phyloP scores from a whole-genome alignment of 2,329 filamentous ascomycete species.

The Paradendryphiella salina region DNA sequence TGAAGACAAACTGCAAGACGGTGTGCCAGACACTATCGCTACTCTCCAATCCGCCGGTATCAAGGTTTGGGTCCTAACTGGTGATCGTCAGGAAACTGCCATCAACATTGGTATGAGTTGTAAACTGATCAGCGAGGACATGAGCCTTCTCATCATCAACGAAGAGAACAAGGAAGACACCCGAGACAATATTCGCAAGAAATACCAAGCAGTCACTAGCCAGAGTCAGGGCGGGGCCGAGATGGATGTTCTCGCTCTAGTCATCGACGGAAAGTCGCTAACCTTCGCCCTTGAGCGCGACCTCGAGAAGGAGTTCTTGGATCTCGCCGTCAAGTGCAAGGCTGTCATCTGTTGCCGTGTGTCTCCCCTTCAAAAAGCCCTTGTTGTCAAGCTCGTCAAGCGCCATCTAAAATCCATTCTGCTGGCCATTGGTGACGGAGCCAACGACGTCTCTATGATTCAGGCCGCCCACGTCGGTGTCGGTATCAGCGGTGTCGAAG shows the following conservation, averaged over 20 bases:
- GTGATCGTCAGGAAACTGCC: slow-evolving; percentile 95
- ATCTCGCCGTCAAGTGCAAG: slow-evolving; percentile 93
- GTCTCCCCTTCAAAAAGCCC: slow-evolving; percentile 91
- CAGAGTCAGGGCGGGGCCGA: slow-evolving; percentile 78
- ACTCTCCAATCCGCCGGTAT: slow-evolving; percentile 95
- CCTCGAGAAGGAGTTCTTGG: slow-evolving; percentile 88
- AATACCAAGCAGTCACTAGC: slow-evolving; percentile 83
- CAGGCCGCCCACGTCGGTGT: slow-evolving; percentile 97
- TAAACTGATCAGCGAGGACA: slow-evolving; percentile 96
- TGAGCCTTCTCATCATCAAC: slow-evolving; percentile 96
- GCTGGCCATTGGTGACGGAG: slow-evolving; percentile 93
- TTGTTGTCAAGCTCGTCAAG: slow-evolving; percentile 98
- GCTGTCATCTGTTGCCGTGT: slow-evolving; percentile 98
- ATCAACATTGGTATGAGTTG: slow-evolving; percentile 99
- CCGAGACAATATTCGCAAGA: slow-evolving; percentile 87
- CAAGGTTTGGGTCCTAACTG: slow-evolving; percentile 98
- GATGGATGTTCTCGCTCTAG: slow-evolving; percentile 81
- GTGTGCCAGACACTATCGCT: slow-evolving; percentile 96
- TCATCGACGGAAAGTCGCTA: slow-evolving; percentile 95
- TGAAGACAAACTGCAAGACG: slow-evolving; percentile 94
- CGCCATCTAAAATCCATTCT: slow-evolving; percentile 89
- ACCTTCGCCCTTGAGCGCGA: slow-evolving; percentile 93
- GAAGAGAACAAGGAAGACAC: slow-evolving; percentile 81
- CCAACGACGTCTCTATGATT: slow-evolving; percentile 99
- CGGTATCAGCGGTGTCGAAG: slow-evolving; percentile 95